phyloP scores from a whole-genome alignment of 768 basidiomycete species.

The Lyophyllum shimeji region DNA sequence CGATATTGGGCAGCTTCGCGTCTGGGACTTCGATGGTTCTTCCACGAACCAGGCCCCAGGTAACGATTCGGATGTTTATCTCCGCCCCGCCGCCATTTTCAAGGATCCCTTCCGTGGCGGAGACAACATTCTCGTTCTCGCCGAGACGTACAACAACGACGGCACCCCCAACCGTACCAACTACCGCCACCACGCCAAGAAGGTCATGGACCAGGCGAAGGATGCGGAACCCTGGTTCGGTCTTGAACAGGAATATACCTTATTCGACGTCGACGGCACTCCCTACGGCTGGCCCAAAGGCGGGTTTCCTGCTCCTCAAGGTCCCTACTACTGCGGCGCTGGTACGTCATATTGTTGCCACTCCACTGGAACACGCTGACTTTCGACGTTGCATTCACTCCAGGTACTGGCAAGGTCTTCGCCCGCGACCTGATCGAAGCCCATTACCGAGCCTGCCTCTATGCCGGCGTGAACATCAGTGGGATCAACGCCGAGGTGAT shows the following conservation, averaged over 20 bases:
- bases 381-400: not conserved
- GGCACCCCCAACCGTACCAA: constrained; percentile 98
- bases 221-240: constrained; percentile 90
- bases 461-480: constrained; percentile 94
- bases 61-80: constrained; percentile 94
- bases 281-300: constrained; percentile 98
- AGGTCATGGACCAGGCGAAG: constrained; percentile 93
- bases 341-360: constrained; percentile 51
- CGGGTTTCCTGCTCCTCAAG: constrained; percentile 99
- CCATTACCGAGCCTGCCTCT: constrained; percentile 96
- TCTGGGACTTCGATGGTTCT: constrained; percentile 99
- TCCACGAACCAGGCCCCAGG: constrained; percentile 98
- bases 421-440: constrained; percentile 99
- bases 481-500: constrained; percentile 99
- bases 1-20: constrained; percentile 87
- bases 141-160: constrained; percentile 98
- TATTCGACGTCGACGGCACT: constrained; percentile 88
- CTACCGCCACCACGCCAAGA: constrained; percentile 90
- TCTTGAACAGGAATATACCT: constrained; percentile 98
- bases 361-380: not conserved
- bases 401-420: constrained; percentile 96
- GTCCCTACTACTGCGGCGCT: constrained; percentile 99
- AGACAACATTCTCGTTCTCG: constrained; percentile 95
- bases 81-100: constrained; percentile 96
- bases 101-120: constrained; percentile 99